phyloP scores from a whole-genome alignment of 164 flowering plant species.

The Buxus sempervirens region DNA sequence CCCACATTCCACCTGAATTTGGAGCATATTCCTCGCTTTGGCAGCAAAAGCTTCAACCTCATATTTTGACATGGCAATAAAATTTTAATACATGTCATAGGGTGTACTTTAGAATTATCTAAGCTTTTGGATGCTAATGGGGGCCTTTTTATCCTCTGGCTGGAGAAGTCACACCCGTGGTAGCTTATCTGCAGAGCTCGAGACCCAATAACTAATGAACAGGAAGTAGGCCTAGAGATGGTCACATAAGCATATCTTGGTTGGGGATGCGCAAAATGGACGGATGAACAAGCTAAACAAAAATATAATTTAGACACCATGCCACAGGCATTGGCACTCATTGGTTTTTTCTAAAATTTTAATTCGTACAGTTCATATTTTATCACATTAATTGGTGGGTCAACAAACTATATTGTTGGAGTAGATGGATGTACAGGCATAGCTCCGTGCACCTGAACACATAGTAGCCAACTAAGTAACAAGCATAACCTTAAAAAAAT shows the following conservation, averaged over 20 bases:
- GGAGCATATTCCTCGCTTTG: conserved; percentile 32
- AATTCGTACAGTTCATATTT: conserved; percentile 26
- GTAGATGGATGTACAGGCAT: conserved; percentile 22
- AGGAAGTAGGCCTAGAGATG: conserved; percentile 21
- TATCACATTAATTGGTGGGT: conserved; percentile 37
- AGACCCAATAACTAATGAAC: conserved; percentile 21
- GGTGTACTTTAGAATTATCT: conserved; percentile 18
- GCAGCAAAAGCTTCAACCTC: conserved; percentile 36
- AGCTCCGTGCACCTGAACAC: conserved; percentile 8
- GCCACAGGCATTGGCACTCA: conserved; percentile 31
- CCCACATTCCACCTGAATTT: conserved; percentile 40
- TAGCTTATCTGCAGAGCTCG: conserved; percentile 26
- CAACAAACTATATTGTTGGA: conserved; percentile 29
- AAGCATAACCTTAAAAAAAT: conserved; percentile 1
- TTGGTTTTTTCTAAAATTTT: conserved; percentile 29
- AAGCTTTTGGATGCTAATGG: conserved; percentile 25
- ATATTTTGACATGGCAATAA: conserved; percentile 32
- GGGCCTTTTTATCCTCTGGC: conserved; percentile 18
- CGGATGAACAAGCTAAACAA: conserved; percentile 26
- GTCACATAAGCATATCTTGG: conserved; percentile 24
- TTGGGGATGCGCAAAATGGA: conserved; percentile 18
- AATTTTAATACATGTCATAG: conserved; percentile 28
- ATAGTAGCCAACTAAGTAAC: conserved; percentile 2
- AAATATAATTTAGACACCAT: conserved; percentile 31
- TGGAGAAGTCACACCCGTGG: conserved; percentile 27